A percentile compares a stretch with the other conserved stretches of the same genome.
These are phyloP conservation scores for Fusarium nelsonii DNA, from an alignment of 2,329 filamentous ascomycete genomes.

Conservation along the genomic window DNA sequence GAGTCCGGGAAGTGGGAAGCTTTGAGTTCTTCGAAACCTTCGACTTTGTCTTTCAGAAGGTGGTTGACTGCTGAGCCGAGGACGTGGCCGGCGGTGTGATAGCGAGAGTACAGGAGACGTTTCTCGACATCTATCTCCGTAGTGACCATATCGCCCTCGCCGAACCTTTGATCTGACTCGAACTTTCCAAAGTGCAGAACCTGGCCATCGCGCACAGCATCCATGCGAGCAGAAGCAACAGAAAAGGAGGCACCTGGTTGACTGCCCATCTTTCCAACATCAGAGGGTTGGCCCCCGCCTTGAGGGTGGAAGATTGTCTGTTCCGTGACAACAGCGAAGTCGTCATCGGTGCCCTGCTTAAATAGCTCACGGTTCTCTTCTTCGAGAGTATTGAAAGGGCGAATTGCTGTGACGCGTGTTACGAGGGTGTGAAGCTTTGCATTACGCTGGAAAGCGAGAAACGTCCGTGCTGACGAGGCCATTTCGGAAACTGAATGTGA, in stretches of 20 bases:
- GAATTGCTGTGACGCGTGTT: conserved; percentile 61
- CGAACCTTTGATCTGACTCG: conserved; percentile 51
- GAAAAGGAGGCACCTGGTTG: conserved; percentile 55
- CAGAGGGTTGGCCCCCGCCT: conserved; percentile 79
- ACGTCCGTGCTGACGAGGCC: conserved; percentile 37
- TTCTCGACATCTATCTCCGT: conserved; percentile 72
- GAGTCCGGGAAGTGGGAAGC: conserved; percentile 78
- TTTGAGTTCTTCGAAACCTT: conserved; percentile 73
- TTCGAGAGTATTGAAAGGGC: conserved; percentile 63
- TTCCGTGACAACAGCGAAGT: conserved; percentile 70
- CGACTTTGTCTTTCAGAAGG: conserved; percentile 65
- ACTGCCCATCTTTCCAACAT: conserved; percentile 68
- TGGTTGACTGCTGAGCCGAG: conserved; percentile 75
- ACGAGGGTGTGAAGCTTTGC: conserved; percentile 58
- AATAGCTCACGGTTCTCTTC: conserved; percentile 67
- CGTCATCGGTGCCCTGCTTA: conserved; percentile 65
- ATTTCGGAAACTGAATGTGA: conserved; percentile 12
- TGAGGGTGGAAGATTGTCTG: conserved; percentile 82
- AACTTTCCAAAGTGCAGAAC: conserved; percentile 77
- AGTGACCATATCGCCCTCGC: conserved; percentile 58
- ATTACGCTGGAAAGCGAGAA: conserved; percentile 60
- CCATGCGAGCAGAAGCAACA: conserved; percentile 69
- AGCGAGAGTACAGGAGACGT: conserved; percentile 72
- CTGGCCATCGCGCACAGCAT: conserved; percentile 61
- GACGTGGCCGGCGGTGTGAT: conserved; percentile 81